These are phyloP conservation scores for Daldinia loculata DNA, from an alignment of 495 filamentous ascomycete genomes.

Conservation along the genomic window DNA sequence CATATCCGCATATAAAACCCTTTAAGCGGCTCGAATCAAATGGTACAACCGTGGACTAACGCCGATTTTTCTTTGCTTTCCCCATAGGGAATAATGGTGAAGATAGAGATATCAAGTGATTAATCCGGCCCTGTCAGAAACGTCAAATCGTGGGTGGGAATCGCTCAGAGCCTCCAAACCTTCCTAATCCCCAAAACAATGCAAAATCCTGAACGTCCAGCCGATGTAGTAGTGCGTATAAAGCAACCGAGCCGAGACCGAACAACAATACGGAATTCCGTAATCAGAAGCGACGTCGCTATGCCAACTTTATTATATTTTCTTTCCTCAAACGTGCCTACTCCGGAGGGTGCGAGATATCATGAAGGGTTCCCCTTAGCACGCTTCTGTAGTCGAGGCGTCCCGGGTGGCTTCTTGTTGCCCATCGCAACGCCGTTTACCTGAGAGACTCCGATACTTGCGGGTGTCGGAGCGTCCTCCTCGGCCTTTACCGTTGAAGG, in stretches of 20 bases:
- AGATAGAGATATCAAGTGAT: conserved; percentile 29
- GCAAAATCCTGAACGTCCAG: conserved; percentile 41
- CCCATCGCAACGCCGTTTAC: conserved; percentile 54
- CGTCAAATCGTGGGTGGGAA: conserved; percentile 42
- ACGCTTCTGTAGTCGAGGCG: conserved; percentile 58
- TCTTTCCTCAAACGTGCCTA: neutral
- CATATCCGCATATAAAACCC: conserved; percentile 5
- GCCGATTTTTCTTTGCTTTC: conserved; percentile 34
- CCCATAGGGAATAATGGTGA: conserved; percentile 15
- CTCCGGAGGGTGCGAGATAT: neutral
- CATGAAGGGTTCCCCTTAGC: conserved; percentile 52
- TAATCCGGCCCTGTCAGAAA: conserved; percentile 34
- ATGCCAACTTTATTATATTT: conserved; percentile 22
- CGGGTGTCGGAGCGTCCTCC: conserved; percentile 63
- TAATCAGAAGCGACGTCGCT: conserved; percentile 37
- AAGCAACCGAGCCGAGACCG: conserved; percentile 36
- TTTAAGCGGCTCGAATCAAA: conserved; percentile 14
- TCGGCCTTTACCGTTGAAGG: conserved; percentile 81
- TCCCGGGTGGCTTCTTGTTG: conserved; percentile 51
- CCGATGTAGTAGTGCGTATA: conserved; percentile 35
- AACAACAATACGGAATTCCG: conserved; percentile 34
- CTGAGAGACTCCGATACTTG: conserved; percentile 51
- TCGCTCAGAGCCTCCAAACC: conserved; percentile 37
- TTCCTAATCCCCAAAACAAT: conserved; percentile 32
- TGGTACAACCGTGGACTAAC: conserved; percentile 32